Evolutionary conservation across 2,329 filamentous ascomycete genomes (phyloP).

Genomic region (Paracorniculantispora psalliotae): DNA sequence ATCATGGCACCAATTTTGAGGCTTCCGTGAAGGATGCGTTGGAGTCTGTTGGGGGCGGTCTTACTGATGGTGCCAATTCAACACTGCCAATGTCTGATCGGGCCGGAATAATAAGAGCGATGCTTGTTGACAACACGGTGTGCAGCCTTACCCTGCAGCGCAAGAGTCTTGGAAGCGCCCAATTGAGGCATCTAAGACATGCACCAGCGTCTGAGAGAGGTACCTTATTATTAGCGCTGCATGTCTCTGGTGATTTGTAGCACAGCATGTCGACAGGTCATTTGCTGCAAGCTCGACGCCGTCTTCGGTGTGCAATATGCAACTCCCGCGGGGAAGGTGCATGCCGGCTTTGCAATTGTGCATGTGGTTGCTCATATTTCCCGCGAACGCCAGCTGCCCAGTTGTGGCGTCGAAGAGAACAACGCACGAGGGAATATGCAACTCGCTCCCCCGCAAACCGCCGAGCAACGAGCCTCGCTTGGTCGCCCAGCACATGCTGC

Average conservation of each 20-base stretch:
- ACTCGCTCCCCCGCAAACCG: not conserved
- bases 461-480: not conserved
- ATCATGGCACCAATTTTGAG: not conserved
- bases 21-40: not conserved
- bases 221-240: too few species aligned
- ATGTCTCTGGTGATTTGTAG: not conserved
- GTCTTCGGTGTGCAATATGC: not conserved
- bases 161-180: too few species aligned
- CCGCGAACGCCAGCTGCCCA: not conserved
- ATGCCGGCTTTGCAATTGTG: slow-evolving; percentile 6
- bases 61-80: not conserved
- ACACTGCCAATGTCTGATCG: not conserved
- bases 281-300: not conserved
- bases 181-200: too few species aligned
- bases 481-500: slow-evolving; percentile 1
- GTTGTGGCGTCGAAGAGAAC: slow-evolving; percentile 1
- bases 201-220: too few species aligned
- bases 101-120: too few species aligned
- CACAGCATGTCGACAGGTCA: not conserved
- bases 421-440: not conserved
- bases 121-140: too few species aligned
- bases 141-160: not conserved
- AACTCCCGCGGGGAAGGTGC: not conserved
- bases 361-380: not conserved
- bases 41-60: not conserved